Conservation (phyloP, 495 filamentous ascomycete species). For the Penicillium nucicola region DNA sequence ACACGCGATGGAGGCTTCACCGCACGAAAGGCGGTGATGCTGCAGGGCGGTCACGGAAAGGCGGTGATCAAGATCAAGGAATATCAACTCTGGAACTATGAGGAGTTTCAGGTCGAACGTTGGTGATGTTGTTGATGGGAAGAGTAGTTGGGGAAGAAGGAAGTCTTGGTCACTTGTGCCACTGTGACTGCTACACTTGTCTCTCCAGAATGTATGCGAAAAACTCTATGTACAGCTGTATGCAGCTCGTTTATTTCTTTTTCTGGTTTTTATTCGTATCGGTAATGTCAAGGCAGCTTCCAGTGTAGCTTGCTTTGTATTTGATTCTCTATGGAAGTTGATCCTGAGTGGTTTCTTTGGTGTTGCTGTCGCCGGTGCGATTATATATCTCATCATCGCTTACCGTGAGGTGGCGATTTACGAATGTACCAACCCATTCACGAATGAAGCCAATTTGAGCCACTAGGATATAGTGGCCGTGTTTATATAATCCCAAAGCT, state of each 20-base stretch:
- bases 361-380: too few species aligned
- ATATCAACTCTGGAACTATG: background rate
- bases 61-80: slow-evolving; percentile 2
- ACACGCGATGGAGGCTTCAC: slow-evolving; percentile 36
- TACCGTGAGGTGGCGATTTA: too few species aligned
- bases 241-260: background rate
- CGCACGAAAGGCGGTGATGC: slow-evolving; percentile 48
- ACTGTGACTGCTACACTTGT: slow-evolving; percentile 5
- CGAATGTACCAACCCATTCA: too few species aligned
- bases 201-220: background rate
- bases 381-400: too few species aligned
- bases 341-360: too few species aligned
- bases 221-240: background rate
- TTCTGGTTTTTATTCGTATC: background rate
- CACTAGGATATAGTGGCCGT: too few species aligned
- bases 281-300: background rate
- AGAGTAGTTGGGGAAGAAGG: slow-evolving; percentile 1
- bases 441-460: too few species aligned
- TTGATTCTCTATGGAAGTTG: too few species aligned
- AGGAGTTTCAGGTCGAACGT: background rate
- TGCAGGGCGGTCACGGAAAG: slow-evolving; percentile 30
- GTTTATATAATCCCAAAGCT: too few species aligned
- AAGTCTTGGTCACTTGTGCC: slow-evolving; percentile 12
- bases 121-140: slow-evolving; percentile 5
- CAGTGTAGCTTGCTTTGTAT: background rate